Evolutionary conservation across 176 grass and related monocot genomes (phyloP), one percentile per base, ranked within the genome.

Genomic region (Triticum dicoccoides): DNA sequence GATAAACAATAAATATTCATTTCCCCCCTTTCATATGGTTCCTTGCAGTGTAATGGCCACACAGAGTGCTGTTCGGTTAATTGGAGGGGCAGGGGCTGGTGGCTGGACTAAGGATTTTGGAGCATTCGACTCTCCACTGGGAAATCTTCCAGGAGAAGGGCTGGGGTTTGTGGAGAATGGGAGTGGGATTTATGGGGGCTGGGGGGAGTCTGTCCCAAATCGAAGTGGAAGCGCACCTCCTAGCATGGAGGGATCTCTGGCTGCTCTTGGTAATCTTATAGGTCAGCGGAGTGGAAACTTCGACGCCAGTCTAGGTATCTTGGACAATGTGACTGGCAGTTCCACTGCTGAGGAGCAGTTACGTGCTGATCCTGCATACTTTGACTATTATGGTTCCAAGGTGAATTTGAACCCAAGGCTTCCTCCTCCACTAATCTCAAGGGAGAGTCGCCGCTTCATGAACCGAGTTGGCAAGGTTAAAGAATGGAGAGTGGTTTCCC

Each of bases 381-480:
- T 94, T 76, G 87, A 92, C 80, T 96, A 99, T 77, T 99, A 99
- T 86, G 93, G 92, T 73, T 90, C 92, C 38, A 99, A 91, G 88
- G 90, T 94, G 41, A 99, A 99, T 74, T 84, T 96, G 65, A 99
- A 99, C 80, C 97, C 97, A 14, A 99, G 97, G 90, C 89, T 99
- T 79, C 97, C 97, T 88, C 97, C 92, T 42, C 97, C 97, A 49
- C 82, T 96, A 69, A 87, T 96, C 21, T 91, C 94, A 2, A 88
- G 97, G 75, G 97, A 99, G 90, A 88, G 92, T 38, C 82, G 92
- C 3, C 92, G 85, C 88, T 82, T 94, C 58, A 84, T 96, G 88
- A 89, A 96, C 41, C 80, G 88, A 24, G 88, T 93, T 89, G 85
- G 91, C 80, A 90, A 83, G 44, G 65, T 80, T 82, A 81, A 88